These are phyloP conservation scores for sorghum (Sorghum bicolor) DNA, from an alignment of 176 grass and related monocot genomes.

Conservation along the genomic window DNA sequence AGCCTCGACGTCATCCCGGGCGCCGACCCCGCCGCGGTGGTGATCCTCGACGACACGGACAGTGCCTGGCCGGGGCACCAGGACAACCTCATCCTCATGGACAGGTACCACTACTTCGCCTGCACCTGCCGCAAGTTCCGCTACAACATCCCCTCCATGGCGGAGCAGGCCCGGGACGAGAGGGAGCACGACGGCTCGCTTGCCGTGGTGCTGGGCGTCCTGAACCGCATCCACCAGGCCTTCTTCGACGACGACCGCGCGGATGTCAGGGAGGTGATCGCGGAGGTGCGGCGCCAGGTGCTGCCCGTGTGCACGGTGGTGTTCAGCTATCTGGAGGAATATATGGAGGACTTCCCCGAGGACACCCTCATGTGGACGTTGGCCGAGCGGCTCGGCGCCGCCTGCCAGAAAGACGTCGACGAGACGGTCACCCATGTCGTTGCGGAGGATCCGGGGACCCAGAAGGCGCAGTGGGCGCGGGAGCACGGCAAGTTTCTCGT, in stretches of 20 bases:
- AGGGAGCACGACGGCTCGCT: slow-evolving; percentile 50
- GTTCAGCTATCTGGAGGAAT: slow-evolving; percentile 28
- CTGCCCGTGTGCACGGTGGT: slow-evolving; percentile 55
- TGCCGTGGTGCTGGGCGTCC: slow-evolving; percentile 43
- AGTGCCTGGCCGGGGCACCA: slow-evolving; percentile 51
- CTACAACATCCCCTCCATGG: slow-evolving; percentile 28
- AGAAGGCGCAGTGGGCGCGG: slow-evolving; percentile 48
- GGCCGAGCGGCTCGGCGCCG: slow-evolving; percentile 57
- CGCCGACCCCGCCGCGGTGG: slow-evolving; percentile 29
- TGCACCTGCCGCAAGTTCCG: slow-evolving; percentile 36
- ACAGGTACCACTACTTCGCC: slow-evolving; percentile 68
- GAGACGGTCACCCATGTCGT: slow-evolving; percentile 58
- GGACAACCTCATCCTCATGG: slow-evolving; percentile 64
- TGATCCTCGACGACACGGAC: slow-evolving; percentile 73
- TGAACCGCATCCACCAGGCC: slow-evolving; percentile 40
- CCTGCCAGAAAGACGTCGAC: slow-evolving; percentile 41
- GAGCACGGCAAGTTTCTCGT: slow-evolving; percentile 54
- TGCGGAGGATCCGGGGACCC: slow-evolving; percentile 22
- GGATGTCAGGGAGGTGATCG: slow-evolving; percentile 21
- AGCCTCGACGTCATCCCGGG: slow-evolving; percentile 60
- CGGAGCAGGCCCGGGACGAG: slow-evolving; percentile 55
- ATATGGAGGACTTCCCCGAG: not conserved
- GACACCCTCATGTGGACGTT: slow-evolving; percentile 47
- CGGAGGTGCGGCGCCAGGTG: slow-evolving; percentile 18
- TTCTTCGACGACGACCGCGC: slow-evolving; percentile 39